Evolutionary conservation across 352 stramenopile genomes (phyloP).

Genomic region (Phytophthora kernoviae): DNA sequence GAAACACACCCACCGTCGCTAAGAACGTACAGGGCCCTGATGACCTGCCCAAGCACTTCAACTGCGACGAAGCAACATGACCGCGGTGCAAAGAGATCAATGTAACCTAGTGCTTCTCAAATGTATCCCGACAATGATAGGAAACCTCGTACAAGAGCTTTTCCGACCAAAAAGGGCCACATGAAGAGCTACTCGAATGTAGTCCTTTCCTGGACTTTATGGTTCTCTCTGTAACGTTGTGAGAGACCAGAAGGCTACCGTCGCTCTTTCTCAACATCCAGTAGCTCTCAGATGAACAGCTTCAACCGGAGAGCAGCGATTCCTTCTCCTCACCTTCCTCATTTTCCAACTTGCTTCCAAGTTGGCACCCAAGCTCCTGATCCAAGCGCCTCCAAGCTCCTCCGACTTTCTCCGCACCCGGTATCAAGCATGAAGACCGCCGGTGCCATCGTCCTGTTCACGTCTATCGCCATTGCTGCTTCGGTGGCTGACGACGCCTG

Average conservation of each 20-base stretch:
- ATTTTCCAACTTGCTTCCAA: conserved; percentile 38
- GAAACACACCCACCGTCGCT: background rate
- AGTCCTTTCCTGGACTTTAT: conserved; percentile 10
- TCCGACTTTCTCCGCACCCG: background rate
- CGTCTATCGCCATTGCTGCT: conserved; percentile 6
- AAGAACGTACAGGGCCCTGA: background rate
- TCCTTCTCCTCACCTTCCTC: conserved; percentile 5
- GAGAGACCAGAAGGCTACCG: background rate
- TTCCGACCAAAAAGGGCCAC: background rate
- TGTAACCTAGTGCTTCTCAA: background rate
- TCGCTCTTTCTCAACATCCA: conserved; percentile 9
- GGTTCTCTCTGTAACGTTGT: conserved; percentile 3
- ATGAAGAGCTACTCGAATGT: background rate
- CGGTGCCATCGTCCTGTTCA: conserved; percentile 21
- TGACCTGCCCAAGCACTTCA: background rate
- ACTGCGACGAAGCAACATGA: background rate
- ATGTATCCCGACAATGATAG: background rate
- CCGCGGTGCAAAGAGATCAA: background rate
- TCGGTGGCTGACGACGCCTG: conserved; percentile 24
- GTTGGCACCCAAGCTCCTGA: conserved; percentile 11
- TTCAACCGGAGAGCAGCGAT: too few relatives aligned
- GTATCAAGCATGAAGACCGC: conserved; percentile 20
- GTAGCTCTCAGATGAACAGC: background rate
- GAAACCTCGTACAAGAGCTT: background rate
- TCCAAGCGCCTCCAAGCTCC: conserved; percentile 4